These are phyloP conservation scores for Neophaeococcomyces mojaviensis DNA, from an alignment of 2,329 filamentous ascomycete species.

Conservation along the genomic window DNA sequence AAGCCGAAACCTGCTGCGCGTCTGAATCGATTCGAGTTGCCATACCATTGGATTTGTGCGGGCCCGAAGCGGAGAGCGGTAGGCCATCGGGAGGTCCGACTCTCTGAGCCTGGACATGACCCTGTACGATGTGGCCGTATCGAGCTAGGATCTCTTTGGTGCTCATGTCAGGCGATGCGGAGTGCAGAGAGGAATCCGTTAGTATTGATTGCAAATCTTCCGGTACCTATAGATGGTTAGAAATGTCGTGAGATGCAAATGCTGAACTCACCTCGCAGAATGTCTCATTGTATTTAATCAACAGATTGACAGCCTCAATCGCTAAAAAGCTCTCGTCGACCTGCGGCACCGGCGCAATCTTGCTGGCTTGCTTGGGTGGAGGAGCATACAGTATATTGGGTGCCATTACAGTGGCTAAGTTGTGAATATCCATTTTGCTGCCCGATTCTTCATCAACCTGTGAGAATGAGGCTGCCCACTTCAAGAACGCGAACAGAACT, in stretches of 20 bases:
- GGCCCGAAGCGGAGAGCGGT: constrained; percentile 36
- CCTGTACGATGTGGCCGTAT: constrained; percentile 74
- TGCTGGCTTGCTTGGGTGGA: constrained; percentile 46
- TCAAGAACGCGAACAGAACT: constrained; percentile 89
- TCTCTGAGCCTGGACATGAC: constrained; percentile 46
- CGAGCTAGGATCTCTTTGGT: constrained; percentile 95
- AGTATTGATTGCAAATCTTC: constrained; percentile 83
- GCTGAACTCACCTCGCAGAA: constrained; percentile 82
- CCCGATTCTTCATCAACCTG: constrained; percentile 94
- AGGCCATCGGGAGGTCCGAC: constrained; percentile 49
- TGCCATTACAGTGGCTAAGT: constrained; percentile 92
- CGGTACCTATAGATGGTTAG: constrained; percentile 59
- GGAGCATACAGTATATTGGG: constrained; percentile 73
- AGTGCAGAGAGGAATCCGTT: constrained; percentile 74
- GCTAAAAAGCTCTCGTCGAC: constrained; percentile 87
- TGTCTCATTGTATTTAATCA: constrained; percentile 89
- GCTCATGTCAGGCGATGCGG: constrained; percentile 75
- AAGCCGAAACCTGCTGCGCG: constrained; percentile 59
- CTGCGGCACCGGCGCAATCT: constrained; percentile 55
- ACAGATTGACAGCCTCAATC: constrained; percentile 82
- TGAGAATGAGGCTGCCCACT: constrained; percentile 95
- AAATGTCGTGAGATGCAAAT: constrained; percentile 6
- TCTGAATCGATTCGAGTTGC: constrained; percentile 75
- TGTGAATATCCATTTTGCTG: constrained; percentile 98
- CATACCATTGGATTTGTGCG: constrained; percentile 36